phyloP scores from a whole-genome alignment of 2,329 filamentous ascomycete genomes.

The Fusarium sp. region DNA sequence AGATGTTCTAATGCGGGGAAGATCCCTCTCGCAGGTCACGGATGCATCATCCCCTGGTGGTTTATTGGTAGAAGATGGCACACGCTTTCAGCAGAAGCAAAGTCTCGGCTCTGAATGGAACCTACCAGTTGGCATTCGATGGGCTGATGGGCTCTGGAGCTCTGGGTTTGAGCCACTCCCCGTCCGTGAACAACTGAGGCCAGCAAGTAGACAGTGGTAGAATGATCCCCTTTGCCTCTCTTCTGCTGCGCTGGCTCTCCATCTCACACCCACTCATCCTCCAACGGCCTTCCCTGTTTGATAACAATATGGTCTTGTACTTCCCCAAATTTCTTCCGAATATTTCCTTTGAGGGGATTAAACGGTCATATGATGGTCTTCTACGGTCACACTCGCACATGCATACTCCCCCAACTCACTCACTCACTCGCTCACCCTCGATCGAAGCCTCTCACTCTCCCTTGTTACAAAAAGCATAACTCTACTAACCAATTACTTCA shows the following conservation, averaged over 20 bases:
- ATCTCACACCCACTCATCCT: constrained; percentile 29
- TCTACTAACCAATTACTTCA: constrained; percentile 11
- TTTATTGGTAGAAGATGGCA: constrained; percentile 28
- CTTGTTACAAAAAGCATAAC: constrained; percentile 14
- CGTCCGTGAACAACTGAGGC: constrained; percentile 17
- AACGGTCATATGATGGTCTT: constrained; percentile 36
- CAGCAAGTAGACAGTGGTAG: constrained; percentile 5
- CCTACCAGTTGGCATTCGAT: constrained; percentile 18
- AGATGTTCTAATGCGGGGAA: constrained; percentile 39
- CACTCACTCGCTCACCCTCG: constrained; percentile 5
- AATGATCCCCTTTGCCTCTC: background rate
- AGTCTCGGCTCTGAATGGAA: constrained; percentile 25
- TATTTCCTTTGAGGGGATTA: constrained; percentile 26
- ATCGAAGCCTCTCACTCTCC: constrained; percentile 6
- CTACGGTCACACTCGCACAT: constrained; percentile 38
- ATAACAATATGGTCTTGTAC: constrained; percentile 17
- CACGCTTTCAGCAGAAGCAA: constrained; percentile 26
- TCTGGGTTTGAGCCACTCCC: constrained; percentile 21
- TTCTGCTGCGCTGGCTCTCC: constrained; percentile 22
- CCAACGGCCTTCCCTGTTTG: constrained; percentile 15
- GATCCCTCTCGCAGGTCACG: constrained; percentile 30
- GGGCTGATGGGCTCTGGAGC: constrained; percentile 12
- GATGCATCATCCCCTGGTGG: constrained; percentile 31
- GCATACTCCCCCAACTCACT: constrained; percentile 13
- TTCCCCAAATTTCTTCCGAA: constrained; percentile 30